These are phyloP conservation scores for Ustilago cynodontis DNA, from an alignment of 1,284 basidiomycete genomes.

Conservation along the genomic window DNA sequence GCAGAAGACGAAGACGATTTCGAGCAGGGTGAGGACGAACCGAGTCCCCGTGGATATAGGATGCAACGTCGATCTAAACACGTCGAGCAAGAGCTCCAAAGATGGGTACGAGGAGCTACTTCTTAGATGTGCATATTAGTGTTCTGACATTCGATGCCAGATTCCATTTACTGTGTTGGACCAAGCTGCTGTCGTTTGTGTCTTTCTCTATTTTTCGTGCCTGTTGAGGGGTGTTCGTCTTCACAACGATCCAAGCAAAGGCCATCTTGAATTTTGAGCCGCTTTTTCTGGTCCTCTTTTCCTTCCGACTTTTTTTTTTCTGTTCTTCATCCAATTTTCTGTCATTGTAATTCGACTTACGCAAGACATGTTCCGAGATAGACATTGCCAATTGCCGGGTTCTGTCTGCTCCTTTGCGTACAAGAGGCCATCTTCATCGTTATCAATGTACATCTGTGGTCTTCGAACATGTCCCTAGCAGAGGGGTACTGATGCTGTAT, in stretches of 20 bases:
- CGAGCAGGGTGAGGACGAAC: conserved; percentile 2
- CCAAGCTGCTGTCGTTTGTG: too few species aligned
- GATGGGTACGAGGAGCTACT: conserved; percentile 41
- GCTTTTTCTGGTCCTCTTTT: background rate
- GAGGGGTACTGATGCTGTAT: background rate
- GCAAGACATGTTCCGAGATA: too few species aligned
- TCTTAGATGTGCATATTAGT: background rate
- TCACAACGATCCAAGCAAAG: background rate
- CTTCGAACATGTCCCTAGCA: too few species aligned
- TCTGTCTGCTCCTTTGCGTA: too few species aligned
- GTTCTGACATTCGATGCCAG: background rate
- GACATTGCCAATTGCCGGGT: too few species aligned
- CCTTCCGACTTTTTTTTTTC: background rate
- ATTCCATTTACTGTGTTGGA: too few species aligned
- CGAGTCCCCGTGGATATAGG: background rate
- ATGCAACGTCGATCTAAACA: conserved; percentile 42
- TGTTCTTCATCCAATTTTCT: background rate
- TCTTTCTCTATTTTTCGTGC: too few species aligned
- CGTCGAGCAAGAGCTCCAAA: conserved; percentile 45
- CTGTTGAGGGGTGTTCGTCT: background rate
- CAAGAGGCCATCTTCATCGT: too few species aligned
- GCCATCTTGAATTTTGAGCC: background rate
- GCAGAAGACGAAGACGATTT: conserved; percentile 15
- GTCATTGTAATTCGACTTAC: too few species aligned
- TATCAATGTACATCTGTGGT: too few species aligned